phyloP scores from a whole-genome alignment of 2,329 filamentous ascomycete species.

The Mycosphaerella arachidis region DNA sequence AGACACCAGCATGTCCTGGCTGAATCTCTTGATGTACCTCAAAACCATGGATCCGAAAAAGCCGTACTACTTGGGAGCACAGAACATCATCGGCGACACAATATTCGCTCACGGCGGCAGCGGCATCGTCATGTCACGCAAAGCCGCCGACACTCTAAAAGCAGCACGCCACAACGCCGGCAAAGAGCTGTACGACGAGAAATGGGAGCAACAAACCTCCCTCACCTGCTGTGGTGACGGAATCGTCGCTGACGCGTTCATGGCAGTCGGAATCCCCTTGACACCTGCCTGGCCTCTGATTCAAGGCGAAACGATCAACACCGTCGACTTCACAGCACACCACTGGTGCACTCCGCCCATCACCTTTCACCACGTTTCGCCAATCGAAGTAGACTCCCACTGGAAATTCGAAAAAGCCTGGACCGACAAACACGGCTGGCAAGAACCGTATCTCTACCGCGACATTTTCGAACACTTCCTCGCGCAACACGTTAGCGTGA shows the following conservation, averaged over 20 bases:
- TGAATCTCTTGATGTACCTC: constrained; percentile 47
- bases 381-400: constrained; percentile 28
- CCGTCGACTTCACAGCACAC: constrained; percentile 39
- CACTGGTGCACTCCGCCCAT: constrained; percentile 45
- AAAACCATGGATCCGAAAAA: constrained; percentile 44
- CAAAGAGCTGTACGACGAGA: constrained; percentile 30
- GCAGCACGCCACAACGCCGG: constrained; percentile 40
- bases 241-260: constrained; percentile 48
- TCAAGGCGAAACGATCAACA: constrained; percentile 41
- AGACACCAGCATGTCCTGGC: constrained; percentile 49
- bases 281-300: constrained; percentile 42
- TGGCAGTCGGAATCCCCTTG: constrained; percentile 43
- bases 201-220: constrained; percentile 42
- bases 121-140: constrained; percentile 43
- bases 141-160: constrained; percentile 34
- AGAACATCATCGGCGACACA: constrained; percentile 34
- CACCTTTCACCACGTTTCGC: constrained; percentile 35
- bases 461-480: constrained; percentile 34
- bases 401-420: constrained; percentile 33
- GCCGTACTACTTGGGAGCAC: constrained; percentile 48
- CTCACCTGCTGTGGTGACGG: constrained; percentile 54
- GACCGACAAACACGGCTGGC: constrained; percentile 29
- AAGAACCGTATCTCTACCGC: constrained; percentile 31
- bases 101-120: constrained; percentile 42
- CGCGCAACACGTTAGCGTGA: constrained; percentile 28